These are phyloP conservation scores for Quercus rubra DNA, from an alignment of 306 rosid genomes.

Conservation along the genomic window DNA sequence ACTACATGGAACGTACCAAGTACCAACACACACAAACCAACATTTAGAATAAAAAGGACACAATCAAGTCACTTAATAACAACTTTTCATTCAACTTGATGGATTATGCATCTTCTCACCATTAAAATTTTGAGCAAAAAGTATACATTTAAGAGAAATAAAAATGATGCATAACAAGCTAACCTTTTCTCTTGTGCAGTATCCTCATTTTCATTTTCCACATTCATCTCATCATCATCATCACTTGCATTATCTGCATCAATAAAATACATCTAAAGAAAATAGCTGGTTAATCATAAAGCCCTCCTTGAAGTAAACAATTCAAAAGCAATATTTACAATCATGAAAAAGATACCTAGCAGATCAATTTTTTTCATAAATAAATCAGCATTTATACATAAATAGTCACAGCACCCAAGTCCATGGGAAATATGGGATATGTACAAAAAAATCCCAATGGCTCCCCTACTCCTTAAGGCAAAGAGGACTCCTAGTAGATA, in stretches of 20 bases:
- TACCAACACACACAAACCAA: conserved; percentile 1
- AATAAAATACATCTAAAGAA: conserved; percentile 66
- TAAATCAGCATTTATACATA: not conserved
- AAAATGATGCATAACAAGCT: not conserved
- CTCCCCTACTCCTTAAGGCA: not conserved
- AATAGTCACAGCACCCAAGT: not conserved
- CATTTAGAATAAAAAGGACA: not conserved
- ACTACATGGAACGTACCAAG: not conserved
- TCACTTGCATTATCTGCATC: conserved; percentile 73
- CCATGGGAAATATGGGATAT: not conserved
- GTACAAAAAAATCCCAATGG: not conserved
- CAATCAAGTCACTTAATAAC: not conserved
- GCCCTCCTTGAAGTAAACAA: not conserved
- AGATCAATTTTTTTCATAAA: not conserved
- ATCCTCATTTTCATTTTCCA: conserved; percentile 47
- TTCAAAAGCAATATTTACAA: not conserved
- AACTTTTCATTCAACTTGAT: not conserved
- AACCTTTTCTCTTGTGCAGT: conserved; percentile 55
- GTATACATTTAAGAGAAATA: not conserved
- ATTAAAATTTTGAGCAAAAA: not conserved
- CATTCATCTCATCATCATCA: conserved; percentile 51
- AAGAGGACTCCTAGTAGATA: not conserved
- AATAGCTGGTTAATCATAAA: conserved; percentile 5
- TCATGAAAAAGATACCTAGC: not conserved
- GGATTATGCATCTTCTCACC: not conserved